Evolutionary conservation across 225 moss, liverwort and hornwort species (phyloP).

Genomic region (Pleurozium schreberi): DNA sequence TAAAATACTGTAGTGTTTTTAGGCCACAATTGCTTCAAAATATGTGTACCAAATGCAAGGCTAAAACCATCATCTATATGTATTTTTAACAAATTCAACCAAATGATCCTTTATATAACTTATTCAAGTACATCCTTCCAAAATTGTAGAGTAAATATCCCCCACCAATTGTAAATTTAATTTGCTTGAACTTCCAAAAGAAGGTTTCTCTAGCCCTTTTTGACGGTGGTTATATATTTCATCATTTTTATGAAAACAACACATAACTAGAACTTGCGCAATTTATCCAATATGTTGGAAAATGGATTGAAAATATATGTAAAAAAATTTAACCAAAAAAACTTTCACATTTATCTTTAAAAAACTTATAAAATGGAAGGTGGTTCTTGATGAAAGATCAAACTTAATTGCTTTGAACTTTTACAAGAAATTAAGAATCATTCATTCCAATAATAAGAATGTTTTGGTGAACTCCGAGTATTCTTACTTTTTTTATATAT

Average conservation of each 20-base stretch:
- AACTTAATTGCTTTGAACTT: neutral
- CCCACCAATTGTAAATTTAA: neutral
- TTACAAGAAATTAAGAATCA: neutral
- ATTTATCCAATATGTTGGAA: neutral
- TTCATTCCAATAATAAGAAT: fast-evolving
- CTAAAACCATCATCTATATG: neutral
- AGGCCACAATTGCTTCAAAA: neutral
- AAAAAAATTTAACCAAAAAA: neutral
- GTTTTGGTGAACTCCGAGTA: neutral
- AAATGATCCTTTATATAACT: neutral
- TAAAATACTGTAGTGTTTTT: neutral
- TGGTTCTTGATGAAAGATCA: neutral
- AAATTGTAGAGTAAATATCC: neutral
- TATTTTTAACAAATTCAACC: neutral
- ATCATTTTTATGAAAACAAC: neutral
- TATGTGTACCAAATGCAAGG: neutral
- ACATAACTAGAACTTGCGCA: fast-evolving
- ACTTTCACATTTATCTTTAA: neutral
- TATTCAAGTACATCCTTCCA: neutral
- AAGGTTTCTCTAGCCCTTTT: neutral
- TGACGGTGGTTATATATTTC: neutral
- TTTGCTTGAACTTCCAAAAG: neutral
- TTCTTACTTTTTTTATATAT: neutral
- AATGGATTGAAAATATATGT: neutral
- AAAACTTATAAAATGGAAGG: neutral